A percentile compares a stretch with the other conserved stretches of the same genome.
Conservation (phyloP, 139 green algal species). For the Ostreobium quekettii region DNA sequence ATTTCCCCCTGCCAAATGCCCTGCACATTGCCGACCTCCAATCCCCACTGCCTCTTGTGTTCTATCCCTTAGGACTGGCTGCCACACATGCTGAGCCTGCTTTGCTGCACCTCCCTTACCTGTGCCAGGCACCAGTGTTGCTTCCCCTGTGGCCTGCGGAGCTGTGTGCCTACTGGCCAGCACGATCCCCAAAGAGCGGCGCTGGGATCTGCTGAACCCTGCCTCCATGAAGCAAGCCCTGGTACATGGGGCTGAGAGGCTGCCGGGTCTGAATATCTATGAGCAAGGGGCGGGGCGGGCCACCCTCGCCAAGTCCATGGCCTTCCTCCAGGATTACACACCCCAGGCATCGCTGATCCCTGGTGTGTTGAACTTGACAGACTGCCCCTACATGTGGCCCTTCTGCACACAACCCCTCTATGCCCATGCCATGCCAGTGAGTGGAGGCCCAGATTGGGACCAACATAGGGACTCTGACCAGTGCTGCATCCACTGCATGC, state of each 20-base stretch:
- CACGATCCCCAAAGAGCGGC: constrained; percentile 58
- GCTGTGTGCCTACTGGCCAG: constrained; percentile 84
- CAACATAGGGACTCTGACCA: too few relatives aligned
- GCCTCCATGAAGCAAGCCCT: constrained; percentile 98
- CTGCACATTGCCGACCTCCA: not conserved
- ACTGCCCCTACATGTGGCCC: constrained; percentile 95
- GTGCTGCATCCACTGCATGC: too few relatives aligned
- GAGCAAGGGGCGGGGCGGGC: constrained; percentile 51
- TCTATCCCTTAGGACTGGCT: too few relatives aligned
- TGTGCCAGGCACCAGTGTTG: constrained; percentile 78
- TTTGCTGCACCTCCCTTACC: not conserved
- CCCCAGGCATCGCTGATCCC: constrained; percentile 81
- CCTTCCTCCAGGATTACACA: constrained; percentile 57
- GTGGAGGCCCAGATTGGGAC: not conserved
- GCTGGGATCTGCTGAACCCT: constrained; percentile 88
- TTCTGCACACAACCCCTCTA: constrained; percentile 82
- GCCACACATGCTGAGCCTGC: not conserved
- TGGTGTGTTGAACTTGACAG: constrained; percentile 66
- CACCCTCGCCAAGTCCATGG: constrained; percentile 52
- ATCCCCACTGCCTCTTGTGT: constrained; percentile 16
- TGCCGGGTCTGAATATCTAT: constrained; percentile 69
- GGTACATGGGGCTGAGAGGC: constrained; percentile 74
- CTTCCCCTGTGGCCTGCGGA: constrained; percentile 92
- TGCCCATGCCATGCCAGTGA: constrained; percentile 30
- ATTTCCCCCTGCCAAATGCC: not conserved